phyloP scores from a whole-genome alignment of 805 yeast species.

The Candida multigemmis region DNA sequence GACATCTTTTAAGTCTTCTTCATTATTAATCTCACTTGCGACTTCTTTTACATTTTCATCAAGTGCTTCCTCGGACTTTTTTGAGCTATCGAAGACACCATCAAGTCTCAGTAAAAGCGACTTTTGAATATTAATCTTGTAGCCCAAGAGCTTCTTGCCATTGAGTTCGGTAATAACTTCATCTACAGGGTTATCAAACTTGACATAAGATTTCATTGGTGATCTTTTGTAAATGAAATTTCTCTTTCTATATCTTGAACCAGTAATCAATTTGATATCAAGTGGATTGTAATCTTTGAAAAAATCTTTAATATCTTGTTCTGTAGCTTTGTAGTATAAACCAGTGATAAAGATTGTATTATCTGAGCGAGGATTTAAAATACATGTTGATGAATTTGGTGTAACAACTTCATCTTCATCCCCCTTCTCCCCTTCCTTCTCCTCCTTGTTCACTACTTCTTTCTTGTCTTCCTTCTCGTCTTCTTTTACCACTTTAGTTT shows the following conservation, averaged over 20 bases:
- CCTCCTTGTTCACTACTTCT: neutral
- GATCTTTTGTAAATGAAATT: conserved; percentile 11
- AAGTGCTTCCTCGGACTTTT: too few species aligned
- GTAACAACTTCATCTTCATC: neutral
- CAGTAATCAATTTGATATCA: conserved; percentile 39
- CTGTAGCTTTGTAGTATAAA: conserved; percentile 30
- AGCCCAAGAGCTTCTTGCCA: conserved; percentile 25
- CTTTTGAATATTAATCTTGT: too few species aligned
- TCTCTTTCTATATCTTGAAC: conserved; percentile 3
- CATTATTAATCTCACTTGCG: too few species aligned
- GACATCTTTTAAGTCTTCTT: too few species aligned
- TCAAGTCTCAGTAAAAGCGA: too few species aligned
- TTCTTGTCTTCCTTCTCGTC: conserved; percentile 1
- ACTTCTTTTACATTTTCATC: too few species aligned
- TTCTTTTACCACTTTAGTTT: conserved; percentile 1
- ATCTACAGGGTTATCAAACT: conserved; percentile 29
- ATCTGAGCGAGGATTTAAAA: conserved; percentile 13
- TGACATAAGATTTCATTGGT: conserved; percentile 28
- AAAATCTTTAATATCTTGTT: conserved; percentile 34
- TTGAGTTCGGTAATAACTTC: conserved; percentile 33
- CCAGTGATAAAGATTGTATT: conserved; percentile 39
- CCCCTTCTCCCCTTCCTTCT: conserved; percentile 1
- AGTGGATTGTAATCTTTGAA: conserved; percentile 37
- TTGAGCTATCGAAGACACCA: too few species aligned
- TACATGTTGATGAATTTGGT: neutral